These are phyloP conservation scores for Oryza glumipatula DNA, from an alignment of 176 grass and related monocot species.

Conservation along the genomic window DNA sequence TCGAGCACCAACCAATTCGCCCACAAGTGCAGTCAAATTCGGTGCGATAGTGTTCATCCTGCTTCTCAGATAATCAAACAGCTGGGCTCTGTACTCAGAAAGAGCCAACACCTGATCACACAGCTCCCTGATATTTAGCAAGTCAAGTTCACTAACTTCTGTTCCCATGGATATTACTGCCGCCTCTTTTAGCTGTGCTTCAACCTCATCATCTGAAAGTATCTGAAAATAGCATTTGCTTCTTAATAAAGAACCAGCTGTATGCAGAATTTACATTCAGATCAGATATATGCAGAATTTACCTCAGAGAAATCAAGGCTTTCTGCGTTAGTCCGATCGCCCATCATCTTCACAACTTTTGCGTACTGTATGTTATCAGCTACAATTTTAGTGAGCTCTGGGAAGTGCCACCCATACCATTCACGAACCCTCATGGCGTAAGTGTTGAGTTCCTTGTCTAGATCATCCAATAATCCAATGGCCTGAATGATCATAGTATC, in stretches of 20 bases:
- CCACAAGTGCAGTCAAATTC: constrained; percentile 89
- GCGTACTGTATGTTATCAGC: constrained; percentile 65
- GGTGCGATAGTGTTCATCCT: constrained; percentile 96
- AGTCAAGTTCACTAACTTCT: constrained; percentile 87
- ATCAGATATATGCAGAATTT: neutral
- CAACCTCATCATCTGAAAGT: constrained; percentile 77
- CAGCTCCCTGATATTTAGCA: constrained; percentile 80
- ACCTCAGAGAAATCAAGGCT: constrained; percentile 95
- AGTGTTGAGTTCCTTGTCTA: constrained; percentile 91
- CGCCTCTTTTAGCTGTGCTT: constrained; percentile 80
- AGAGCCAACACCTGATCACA: constrained; percentile 92
- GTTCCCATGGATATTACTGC: constrained; percentile 95
- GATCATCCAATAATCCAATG: constrained; percentile 84
- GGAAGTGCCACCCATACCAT: constrained; percentile 97
- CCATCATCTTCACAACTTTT: constrained; percentile 87
- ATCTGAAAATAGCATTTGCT: constrained; percentile 43
- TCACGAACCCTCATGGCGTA: constrained; percentile 94
- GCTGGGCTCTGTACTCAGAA: constrained; percentile 90
- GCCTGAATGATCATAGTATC: constrained; percentile 86
- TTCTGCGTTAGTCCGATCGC: constrained; percentile 59
- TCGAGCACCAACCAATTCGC: constrained; percentile 87
- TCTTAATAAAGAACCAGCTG: constrained; percentile 2
- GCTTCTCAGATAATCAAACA: constrained; percentile 80
- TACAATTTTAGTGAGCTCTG: constrained; percentile 82
- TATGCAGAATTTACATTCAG: too few relatives aligned